Evolutionary conservation across 2,329 filamentous ascomycete genomes (phyloP), one percentile per base, ranked within the genome.

Genomic region (Dendryphion nanum): DNA sequence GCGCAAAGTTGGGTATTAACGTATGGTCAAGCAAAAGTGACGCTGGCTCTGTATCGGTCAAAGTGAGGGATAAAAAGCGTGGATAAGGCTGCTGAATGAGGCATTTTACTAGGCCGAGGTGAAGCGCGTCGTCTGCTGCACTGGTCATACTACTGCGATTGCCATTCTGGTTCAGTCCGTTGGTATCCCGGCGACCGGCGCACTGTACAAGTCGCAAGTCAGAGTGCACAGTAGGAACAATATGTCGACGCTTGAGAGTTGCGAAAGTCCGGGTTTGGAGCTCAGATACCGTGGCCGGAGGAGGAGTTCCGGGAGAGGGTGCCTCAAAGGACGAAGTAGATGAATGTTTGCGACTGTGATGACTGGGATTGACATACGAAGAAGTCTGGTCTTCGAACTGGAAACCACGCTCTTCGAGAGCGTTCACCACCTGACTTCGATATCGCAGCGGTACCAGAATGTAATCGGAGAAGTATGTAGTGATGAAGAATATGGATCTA

Each of bases 381-480:
- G 83, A 72, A 2, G 69, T 68, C 8, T 70, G 61, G 37, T 73
- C 82, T 46, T 89, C 85, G 52, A 96, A 90, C 53, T 85, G 82
- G 59, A 96, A 96, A 1, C 89, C 89, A 32, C 85, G 81, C 14
- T 82, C 79, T 42, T 91, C 76, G 4, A 97, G 74, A 0, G 89
- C 85, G 41, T 82, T 75, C 21, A 89, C 81, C 33, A 97, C 90
- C 26, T 82, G 83, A 18, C 78, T 71, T 35, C 85, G 82, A 55
- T 85, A 82, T 59, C 83, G 86, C 37, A 76, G 76, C 1, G 93
- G 90, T 1, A 96, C 89, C 23, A 97, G 77, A 53, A 98, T 94
- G 67, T 95, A 97, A 70, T 98, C 91, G 21, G 87, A 93, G 68
- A 95, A 97, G 68, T 97, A 98, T 20, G 89, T 96, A 3, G 91